Evolutionary conservation across 768 basidiomycete genomes (phyloP).

Genomic region (Pleurotus cornucopiae): DNA sequence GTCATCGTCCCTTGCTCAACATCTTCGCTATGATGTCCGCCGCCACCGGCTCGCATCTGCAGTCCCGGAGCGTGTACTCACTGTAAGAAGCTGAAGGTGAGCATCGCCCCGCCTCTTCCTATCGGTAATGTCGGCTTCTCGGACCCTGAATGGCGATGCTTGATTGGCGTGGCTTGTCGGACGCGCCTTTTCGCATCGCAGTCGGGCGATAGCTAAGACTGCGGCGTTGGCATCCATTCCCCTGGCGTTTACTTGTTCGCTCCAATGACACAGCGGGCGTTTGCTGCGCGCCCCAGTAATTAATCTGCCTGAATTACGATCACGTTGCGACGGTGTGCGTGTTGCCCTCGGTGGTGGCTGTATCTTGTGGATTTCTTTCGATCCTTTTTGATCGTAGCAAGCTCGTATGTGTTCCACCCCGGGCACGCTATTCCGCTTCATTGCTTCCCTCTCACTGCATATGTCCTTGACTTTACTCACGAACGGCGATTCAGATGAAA

Average conservation of each 20-base stretch:
- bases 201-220: background rate
- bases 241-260: background rate
- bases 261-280: background rate
- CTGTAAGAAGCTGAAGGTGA: conserved; percentile 87
- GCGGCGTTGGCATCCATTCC: background rate
- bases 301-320: background rate
- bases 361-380: background rate
- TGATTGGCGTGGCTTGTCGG: background rate
- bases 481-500: conserved; percentile 58
- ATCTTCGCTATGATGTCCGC: too few relatives aligned
- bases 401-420: conserved; percentile 4
- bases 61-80: conserved; percentile 82
- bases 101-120: conserved; percentile 11
- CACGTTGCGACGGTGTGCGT: background rate
- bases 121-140: conserved; percentile 12
- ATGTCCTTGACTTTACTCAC: conserved; percentile 11
- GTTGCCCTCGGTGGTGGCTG: conserved; percentile 4
- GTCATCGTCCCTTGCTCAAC: too few relatives aligned
- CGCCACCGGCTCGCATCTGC: background rate
- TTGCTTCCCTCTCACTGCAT: background rate
- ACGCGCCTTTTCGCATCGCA: too few relatives aligned
- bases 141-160: background rate
- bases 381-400: conserved; percentile 5
- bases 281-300: background rate
- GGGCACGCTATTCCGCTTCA: background rate